phyloP scores from a whole-genome alignment of 768 basidiomycete species.

The Tubosaeta sp. region DNA sequence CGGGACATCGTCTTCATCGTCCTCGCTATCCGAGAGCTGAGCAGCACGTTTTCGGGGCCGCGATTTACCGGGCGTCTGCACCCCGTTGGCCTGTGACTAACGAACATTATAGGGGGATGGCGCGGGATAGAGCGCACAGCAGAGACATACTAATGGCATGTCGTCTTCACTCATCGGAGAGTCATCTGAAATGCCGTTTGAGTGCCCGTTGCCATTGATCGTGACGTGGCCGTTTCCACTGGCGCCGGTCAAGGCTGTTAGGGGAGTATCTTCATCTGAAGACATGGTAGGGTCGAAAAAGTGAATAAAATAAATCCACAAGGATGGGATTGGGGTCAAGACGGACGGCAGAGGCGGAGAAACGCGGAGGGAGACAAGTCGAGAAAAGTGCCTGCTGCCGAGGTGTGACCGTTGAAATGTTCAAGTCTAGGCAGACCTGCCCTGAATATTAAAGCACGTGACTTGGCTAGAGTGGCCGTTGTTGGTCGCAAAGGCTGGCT shows the following conservation, averaged over 20 bases:
- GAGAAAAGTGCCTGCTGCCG: constrained; percentile 24
- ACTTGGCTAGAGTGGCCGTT: constrained; percentile 1
- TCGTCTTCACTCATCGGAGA: constrained; percentile 67
- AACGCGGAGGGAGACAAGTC: constrained; percentile 29
- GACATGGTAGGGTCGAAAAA: constrained; percentile 40
- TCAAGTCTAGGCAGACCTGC: constrained; percentile 49
- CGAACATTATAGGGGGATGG: constrained; percentile 25
- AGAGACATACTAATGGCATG: constrained; percentile 58
- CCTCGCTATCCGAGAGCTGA: constrained; percentile 56
- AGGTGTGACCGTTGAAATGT: constrained; percentile 23
- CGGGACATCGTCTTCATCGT: constrained; percentile 66
- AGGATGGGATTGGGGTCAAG: not conserved
- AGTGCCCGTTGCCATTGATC: constrained; percentile 42
- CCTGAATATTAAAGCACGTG: constrained; percentile 44
- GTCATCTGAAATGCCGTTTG: constrained; percentile 36
- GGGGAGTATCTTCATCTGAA: constrained; percentile 58
- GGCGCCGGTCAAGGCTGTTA: constrained; percentile 37
- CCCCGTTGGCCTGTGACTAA: constrained; percentile 53
- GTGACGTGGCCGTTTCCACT: constrained; percentile 40
- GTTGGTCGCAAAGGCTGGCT: not conserved
- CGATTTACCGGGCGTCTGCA: constrained; percentile 35
- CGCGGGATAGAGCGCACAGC: not conserved
- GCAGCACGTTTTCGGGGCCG: constrained; percentile 50
- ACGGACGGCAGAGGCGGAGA: constrained; percentile 14
- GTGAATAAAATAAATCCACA: constrained; percentile 6